Evolutionary conservation across 2,329 filamentous ascomycete genomes (phyloP).

Genomic region (Verticillium dahliae): DNA sequence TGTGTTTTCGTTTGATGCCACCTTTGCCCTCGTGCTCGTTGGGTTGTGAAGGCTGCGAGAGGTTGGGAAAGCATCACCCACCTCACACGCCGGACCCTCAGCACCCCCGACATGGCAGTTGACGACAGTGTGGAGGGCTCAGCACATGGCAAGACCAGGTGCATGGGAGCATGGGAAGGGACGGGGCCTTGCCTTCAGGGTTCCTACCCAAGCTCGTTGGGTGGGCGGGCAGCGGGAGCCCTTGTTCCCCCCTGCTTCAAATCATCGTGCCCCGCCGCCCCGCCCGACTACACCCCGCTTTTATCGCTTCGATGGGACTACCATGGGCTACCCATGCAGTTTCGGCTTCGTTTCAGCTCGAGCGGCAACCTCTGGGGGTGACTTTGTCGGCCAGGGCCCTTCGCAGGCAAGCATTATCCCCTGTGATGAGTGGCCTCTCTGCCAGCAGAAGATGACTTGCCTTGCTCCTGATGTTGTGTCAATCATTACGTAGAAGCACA

Average conservation of each 20-base stretch:
- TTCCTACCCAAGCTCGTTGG: neutral
- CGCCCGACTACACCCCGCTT: conserved; percentile 6
- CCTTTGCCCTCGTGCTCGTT: too few relatives aligned
- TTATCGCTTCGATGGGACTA: neutral
- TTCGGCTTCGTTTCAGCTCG: neutral
- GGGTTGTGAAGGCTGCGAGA: neutral
- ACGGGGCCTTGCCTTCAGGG: neutral
- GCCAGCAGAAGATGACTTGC: neutral
- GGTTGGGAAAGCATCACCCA: neutral
- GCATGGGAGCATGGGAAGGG: neutral
- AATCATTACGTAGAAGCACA: neutral
- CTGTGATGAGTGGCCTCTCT: neutral
- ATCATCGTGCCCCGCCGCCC: neutral
- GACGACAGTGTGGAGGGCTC: neutral
- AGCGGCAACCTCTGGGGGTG: neutral
- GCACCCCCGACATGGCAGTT: neutral
- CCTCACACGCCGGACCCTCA: neutral
- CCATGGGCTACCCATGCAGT: neutral
- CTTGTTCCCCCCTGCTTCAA: neutral
- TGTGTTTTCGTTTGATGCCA: too few relatives aligned
- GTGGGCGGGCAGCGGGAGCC: neutral
- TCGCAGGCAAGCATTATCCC: neutral
- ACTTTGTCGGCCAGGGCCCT: neutral
- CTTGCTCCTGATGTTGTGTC: neutral
- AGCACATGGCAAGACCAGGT: neutral